Base-by-base conservation (phyloP, 129 eudicot genomes). In the Solidago caesia region DNA sequence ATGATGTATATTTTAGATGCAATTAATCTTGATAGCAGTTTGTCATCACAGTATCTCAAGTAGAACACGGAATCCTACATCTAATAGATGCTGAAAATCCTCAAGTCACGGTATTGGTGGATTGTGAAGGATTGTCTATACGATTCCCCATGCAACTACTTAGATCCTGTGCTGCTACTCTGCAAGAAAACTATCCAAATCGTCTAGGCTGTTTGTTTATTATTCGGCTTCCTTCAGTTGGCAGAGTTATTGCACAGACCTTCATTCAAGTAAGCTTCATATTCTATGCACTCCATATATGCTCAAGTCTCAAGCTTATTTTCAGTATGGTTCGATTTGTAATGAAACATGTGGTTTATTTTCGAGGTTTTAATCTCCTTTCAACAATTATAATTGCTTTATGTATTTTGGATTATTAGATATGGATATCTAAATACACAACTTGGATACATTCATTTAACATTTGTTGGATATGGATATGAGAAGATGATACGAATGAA, bases 171-270 rank as follows among this genome's bases (percentile, higher is more conserved):
- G 80, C 89, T 12, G 62, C 75, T 64, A 80, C 87, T 81, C 85
- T 94, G 75, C 98, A 94, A 91, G 97, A 90, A 70, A 83, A 94
- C 82, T 94, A 84, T 45, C 98, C 98, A 16, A 80, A 85, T 72
- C 89, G 88, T 65, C 88, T 94, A 5, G 97, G 93, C 39, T 84
- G 92, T 82, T 73, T 94, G 74, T 78, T 85, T 75, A 75, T 90
- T 64, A 84, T 94, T 48, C 88, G 90, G 27, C 97, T 94, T 82
- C 98, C 96, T 80, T 89, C 98, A 5, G 91, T 90, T 68, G 91
- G 80, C 61, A 91, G 96, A 68, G 96, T 94, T 62, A 74, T 94
- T 75, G 96, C 89, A 68, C 98, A 94, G 63, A 91, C 98, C 61
- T 85, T 90, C 60, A 89, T 90, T 62, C 89, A 88, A 72, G 98